Conservation (phyloP, 108 stramenopile species). For the Skeletonema potamos region DNA sequence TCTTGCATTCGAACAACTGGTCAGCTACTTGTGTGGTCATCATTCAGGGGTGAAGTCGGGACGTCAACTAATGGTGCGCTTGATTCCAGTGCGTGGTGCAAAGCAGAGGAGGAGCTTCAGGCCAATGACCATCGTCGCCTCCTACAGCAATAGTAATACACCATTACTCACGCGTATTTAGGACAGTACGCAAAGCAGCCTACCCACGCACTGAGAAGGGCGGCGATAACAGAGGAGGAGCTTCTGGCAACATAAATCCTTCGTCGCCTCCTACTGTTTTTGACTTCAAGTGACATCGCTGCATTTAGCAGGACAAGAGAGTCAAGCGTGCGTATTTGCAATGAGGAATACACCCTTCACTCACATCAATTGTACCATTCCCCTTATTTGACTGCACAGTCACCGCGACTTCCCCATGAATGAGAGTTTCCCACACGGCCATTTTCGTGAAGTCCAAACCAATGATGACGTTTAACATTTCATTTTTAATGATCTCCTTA, state of each 20-base stretch:
- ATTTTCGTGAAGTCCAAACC: not conserved
- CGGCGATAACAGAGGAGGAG: conserved; percentile 2
- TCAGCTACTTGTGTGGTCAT: not conserved
- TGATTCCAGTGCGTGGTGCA: not conserved
- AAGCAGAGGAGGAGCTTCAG: conserved; percentile 1
- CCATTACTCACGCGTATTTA: not conserved
- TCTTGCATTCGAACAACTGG: not conserved
- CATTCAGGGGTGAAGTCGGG: not conserved
- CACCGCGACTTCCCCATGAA: not conserved
- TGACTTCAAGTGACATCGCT: not conserved
- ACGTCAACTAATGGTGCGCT: too few species aligned
- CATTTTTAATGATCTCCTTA: not conserved
- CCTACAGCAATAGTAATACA: not conserved
- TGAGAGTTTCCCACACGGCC: not conserved
- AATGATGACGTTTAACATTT: not conserved
- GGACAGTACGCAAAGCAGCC: not conserved
- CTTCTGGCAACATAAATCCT: not conserved
- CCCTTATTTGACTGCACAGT: not conserved
- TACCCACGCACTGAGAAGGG: not conserved
- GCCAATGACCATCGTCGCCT: not conserved
- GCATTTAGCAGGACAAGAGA: not conserved
- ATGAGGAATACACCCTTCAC: not conserved
- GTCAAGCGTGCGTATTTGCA: not conserved
- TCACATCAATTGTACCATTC: not conserved
- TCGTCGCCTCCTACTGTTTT: conserved; percentile 6